Evolutionary conservation across 352 stramenopile genomes (phyloP).

Genomic region (Nothophytophthora sp.): DNA sequence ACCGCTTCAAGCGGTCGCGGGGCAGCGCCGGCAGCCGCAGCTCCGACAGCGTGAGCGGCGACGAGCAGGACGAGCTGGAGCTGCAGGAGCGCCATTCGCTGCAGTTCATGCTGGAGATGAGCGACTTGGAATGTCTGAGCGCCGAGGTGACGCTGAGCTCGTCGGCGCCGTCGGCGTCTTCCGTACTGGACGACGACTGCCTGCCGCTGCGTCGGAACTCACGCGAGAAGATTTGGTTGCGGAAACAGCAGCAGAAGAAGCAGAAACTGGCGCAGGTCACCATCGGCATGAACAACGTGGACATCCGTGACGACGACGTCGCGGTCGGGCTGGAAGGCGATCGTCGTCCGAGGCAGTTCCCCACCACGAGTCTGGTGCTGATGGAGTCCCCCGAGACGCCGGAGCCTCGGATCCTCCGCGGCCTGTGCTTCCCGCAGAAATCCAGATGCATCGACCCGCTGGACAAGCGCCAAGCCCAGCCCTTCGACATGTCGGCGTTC

Average conservation of each 20-base stretch:
- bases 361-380: too few relatives aligned
- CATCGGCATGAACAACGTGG: constrained; percentile 18
- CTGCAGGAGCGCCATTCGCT: constrained; percentile 14
- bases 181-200: constrained; percentile 18
- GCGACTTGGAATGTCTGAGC: constrained; percentile 9
- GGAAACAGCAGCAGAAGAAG: constrained; percentile 25
- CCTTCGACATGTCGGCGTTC: constrained; percentile 52
- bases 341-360: too few relatives aligned
- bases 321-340: too few relatives aligned
- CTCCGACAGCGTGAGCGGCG: constrained; percentile 4
- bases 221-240: constrained; percentile 37
- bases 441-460: constrained; percentile 34
- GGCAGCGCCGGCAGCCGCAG: constrained; percentile 8
- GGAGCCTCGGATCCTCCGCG: constrained; percentile 26
- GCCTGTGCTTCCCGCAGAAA: constrained; percentile 23
- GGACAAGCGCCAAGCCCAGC: constrained; percentile 30
- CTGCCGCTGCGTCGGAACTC: constrained; percentile 38
- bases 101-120: constrained; percentile 26
- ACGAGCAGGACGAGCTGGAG: constrained; percentile 14
- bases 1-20: constrained; percentile 32
- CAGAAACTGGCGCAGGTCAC: constrained; percentile 22
- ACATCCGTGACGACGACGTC: constrained; percentile 9
- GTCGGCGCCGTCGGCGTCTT: constrained; percentile 10
- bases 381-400: constrained; percentile 31
- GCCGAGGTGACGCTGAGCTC: constrained; percentile 9